Conservation (phyloP, 441 rosid genomes). For the Kokia cookei region DNA sequence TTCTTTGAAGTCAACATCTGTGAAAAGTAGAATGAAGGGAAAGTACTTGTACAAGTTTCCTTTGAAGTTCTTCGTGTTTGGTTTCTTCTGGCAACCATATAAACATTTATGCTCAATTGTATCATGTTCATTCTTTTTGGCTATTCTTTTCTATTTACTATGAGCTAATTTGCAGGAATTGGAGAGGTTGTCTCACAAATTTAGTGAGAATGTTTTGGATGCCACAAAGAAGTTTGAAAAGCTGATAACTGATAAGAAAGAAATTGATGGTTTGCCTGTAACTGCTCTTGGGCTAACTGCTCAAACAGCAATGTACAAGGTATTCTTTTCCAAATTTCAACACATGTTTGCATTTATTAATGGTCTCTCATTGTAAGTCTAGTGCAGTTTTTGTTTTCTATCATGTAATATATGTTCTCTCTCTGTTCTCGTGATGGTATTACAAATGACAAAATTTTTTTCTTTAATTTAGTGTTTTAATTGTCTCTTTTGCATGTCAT, state of each 20-base stretch:
- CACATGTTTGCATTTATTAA: neutral
- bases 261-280: slow-evolving; percentile 71
- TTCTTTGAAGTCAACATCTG: neutral
- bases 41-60: neutral
- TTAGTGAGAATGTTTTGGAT: slow-evolving; percentile 81
- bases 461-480: too few relatives aligned
- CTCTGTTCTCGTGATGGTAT: neutral
- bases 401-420: neutral
- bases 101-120: neutral
- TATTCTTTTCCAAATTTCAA: slow-evolving; percentile 17
- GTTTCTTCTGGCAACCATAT: neutral
- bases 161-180: slow-evolving; percentile 50
- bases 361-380: slow-evolving; percentile 2
- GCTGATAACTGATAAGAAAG: slow-evolving; percentile 65
- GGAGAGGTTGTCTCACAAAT: slow-evolving; percentile 67
- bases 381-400: neutral
- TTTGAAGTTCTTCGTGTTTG: neutral
- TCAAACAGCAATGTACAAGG: slow-evolving; percentile 79
- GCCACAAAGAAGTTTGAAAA: slow-evolving; percentile 88
- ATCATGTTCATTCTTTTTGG: neutral
- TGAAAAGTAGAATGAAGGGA: neutral
- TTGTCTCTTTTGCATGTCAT: too few relatives aligned
- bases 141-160: neutral
- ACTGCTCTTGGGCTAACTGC: slow-evolving; percentile 85
- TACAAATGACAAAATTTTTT: too few relatives aligned